phyloP scores from a whole-genome alignment of 1,284 basidiomycete genomes.

The Pholiota adiposa region DNA sequence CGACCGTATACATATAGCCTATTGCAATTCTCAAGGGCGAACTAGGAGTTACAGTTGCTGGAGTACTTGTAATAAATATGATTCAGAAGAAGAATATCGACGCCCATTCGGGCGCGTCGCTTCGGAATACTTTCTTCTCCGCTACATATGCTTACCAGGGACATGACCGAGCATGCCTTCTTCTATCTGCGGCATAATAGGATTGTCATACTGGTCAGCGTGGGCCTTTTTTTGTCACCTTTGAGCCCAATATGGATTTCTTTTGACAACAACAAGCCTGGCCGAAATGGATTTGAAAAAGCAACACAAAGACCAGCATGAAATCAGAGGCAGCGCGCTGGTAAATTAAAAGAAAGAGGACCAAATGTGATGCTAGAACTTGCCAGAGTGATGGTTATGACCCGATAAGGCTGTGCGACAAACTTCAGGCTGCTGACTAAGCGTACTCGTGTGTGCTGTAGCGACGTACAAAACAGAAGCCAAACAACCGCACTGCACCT shows the following conservation, averaged over 20 bases:
- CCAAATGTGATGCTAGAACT: constrained; percentile 10
- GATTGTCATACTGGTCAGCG: neutral
- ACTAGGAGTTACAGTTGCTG: no score
- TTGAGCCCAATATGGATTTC: neutral
- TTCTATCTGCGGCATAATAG: neutral
- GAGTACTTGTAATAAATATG: no score
- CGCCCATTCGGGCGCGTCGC: neutral
- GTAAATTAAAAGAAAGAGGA: neutral
- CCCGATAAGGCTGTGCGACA: constrained; percentile 23
- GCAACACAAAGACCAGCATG: neutral
- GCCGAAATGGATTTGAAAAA: neutral
- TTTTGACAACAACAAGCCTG: neutral
- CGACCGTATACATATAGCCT: no score
- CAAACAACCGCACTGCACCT: constrained; percentile 45
- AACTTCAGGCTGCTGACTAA: constrained; percentile 36
- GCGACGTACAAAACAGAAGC: constrained; percentile 50
- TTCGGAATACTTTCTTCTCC: neutral
- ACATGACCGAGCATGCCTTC: neutral
- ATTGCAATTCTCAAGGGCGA: no score
- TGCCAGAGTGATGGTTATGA: constrained; percentile 7
- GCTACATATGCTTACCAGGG: neutral
- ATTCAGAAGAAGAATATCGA: neutral
- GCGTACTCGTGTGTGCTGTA: constrained; percentile 29
- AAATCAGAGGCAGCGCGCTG: neutral
- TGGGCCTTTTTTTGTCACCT: neutral